These are phyloP conservation scores for Poteriospumella lacustris DNA, from an alignment of 108 stramenopile genomes.

Conservation along the genomic window DNA sequence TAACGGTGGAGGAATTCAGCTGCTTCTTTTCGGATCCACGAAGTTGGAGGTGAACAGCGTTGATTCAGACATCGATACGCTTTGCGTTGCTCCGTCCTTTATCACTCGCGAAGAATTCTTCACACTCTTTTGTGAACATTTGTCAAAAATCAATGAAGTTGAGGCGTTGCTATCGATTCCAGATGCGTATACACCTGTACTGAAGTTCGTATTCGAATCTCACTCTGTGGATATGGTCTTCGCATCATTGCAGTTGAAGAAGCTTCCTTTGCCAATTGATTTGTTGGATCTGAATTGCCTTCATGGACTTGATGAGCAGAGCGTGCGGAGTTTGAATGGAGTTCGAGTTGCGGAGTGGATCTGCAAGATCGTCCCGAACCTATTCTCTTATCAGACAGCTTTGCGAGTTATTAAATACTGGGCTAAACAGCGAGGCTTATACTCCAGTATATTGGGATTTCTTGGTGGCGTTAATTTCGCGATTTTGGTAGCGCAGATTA, in stretches of 20 bases:
- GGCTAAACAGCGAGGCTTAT: conserved; percentile 24
- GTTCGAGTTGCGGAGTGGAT: conserved; percentile 22
- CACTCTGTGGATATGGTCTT: conserved; percentile 28
- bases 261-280: neutral
- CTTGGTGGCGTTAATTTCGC: conserved; percentile 27
- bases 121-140: neutral
- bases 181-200: conserved; percentile 26
- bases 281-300: conserved; percentile 13
- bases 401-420: conserved; percentile 19
- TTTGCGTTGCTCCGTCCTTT: conserved; percentile 17
- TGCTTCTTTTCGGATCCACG: conserved; percentile 11
- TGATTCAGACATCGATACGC: conserved; percentile 22
- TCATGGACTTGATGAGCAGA: conserved; percentile 1
- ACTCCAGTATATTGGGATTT: conserved; percentile 25
- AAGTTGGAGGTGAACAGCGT: neutral
- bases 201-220: conserved; percentile 9
- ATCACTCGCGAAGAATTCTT: conserved; percentile 16
- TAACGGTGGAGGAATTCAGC: conserved; percentile 16
- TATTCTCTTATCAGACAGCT: neutral
- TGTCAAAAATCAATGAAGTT: neutral
- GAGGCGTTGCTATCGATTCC: neutral
- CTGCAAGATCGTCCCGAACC: neutral
- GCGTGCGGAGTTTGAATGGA: conserved; percentile 16
- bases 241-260: neutral
- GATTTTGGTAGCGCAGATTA: neutral